These are phyloP conservation scores for Gelatoporia subvermispora DNA, from an alignment of 768 basidiomycete genomes.

Conservation along the genomic window DNA sequence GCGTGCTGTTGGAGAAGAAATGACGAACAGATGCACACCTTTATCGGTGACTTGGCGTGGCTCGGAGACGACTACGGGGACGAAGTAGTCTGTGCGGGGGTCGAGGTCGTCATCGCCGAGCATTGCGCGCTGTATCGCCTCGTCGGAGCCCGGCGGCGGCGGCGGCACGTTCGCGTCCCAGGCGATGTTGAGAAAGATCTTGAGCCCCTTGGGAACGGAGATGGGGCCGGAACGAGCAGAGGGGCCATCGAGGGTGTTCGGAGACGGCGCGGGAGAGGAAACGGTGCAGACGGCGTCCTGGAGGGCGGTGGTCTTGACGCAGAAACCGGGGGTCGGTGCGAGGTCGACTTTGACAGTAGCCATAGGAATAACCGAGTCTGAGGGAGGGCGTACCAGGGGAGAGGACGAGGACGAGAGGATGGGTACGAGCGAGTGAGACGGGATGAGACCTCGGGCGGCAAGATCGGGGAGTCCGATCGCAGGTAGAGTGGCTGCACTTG, in stretches of 20 bases:
- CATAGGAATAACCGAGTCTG: constrained; percentile 6
- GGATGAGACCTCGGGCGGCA: neutral
- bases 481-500: no score
- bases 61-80: constrained; percentile 71
- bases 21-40: constrained; percentile 36
- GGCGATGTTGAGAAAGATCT: constrained; percentile 72
- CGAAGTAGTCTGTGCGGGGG: constrained; percentile 46
- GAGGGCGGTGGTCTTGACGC: constrained; percentile 53
- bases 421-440: neutral
- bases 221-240: constrained; percentile 17
- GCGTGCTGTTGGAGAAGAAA: constrained; percentile 1
- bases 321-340: constrained; percentile 64
- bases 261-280: neutral
- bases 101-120: constrained; percentile 35
- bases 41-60: constrained; percentile 62
- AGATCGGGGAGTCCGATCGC: neutral
- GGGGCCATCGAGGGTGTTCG: constrained; percentile 4
- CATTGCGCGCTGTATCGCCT: constrained; percentile 56
- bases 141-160: constrained; percentile 58
- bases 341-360: constrained; percentile 31
- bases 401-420: neutral
- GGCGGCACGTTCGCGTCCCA: constrained; percentile 67
- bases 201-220: constrained; percentile 42
- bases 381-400: constrained; percentile 1
- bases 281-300: constrained; percentile 34